These are phyloP conservation scores for Alectoria sarmentosa DNA, from an alignment of 495 filamentous ascomycete genomes.

Conservation along the genomic window DNA sequence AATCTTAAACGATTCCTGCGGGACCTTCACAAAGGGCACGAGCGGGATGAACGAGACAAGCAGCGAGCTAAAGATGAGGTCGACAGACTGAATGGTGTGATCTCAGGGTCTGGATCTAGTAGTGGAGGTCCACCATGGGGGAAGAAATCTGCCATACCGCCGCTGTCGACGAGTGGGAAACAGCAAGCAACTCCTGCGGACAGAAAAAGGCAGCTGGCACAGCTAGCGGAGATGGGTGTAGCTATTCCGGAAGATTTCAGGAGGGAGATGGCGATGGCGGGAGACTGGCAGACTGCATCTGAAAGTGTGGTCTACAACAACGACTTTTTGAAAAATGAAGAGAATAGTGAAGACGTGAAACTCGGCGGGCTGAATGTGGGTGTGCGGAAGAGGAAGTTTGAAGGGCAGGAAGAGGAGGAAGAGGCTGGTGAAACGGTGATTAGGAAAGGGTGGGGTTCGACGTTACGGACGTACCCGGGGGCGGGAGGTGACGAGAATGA, in stretches of 20 bases:
- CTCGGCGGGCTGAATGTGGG: slow-evolving; percentile 37
- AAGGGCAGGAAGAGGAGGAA: slow-evolving; percentile 54
- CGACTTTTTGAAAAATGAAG: slow-evolving; percentile 32
- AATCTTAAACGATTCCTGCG: slow-evolving; percentile 84
- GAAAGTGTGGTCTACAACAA: slow-evolving; percentile 41
- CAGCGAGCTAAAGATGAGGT: slow-evolving; percentile 80
- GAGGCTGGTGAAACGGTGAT: slow-evolving; percentile 56
- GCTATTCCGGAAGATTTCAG: slow-evolving; percentile 74
- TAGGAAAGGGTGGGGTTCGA: slow-evolving; percentile 68
- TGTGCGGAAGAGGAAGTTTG: slow-evolving; percentile 63
- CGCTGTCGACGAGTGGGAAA: slow-evolving; percentile 10
- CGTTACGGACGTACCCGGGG: slow-evolving; percentile 57
- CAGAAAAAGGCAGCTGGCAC: slow-evolving; percentile 74
- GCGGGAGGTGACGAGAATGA: slow-evolving; percentile 50
- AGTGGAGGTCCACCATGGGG: slow-evolving; percentile 22
- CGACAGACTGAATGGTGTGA: slow-evolving; percentile 72
- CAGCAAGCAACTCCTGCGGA: slow-evolving; percentile 54
- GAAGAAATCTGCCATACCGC: slow-evolving; percentile 21
- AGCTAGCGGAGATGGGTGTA: slow-evolving; percentile 83
- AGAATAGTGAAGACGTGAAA: slow-evolving; percentile 37
- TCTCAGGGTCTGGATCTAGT: slow-evolving; percentile 38
- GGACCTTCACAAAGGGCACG: slow-evolving; percentile 75
- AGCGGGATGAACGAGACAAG: slow-evolving; percentile 68
- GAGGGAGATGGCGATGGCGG: slow-evolving; percentile 76
- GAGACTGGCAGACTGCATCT: slow-evolving; percentile 76